Evolutionary conservation across 352 stramenopile species (phyloP).

Genomic region (Thalassiosira sp.): DNA sequence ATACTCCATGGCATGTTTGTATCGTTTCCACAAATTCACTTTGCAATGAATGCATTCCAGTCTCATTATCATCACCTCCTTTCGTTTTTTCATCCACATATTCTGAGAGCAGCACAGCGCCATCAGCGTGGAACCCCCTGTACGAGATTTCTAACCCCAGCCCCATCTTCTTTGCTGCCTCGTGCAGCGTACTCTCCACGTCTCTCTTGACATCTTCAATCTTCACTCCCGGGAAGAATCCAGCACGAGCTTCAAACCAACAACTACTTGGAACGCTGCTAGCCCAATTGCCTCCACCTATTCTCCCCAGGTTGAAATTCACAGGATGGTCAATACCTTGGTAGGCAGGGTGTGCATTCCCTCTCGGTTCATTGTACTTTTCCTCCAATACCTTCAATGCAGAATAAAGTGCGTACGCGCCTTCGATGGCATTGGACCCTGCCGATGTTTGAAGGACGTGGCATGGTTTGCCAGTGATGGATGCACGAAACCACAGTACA

Average conservation of each 20-base stretch:
- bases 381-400: slow-evolving; percentile 20
- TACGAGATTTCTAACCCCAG: slow-evolving; percentile 32
- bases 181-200: slow-evolving; percentile 16
- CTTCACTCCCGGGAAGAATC: slow-evolving; percentile 28
- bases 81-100: slow-evolving; percentile 11
- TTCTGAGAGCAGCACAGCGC: slow-evolving; percentile 29
- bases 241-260: slow-evolving; percentile 29
- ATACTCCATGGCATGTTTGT: slow-evolving; percentile 3
- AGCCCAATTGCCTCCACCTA: slow-evolving; percentile 31
- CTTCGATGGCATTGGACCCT: slow-evolving; percentile 35
- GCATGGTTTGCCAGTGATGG: slow-evolving; percentile 30
- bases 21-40: slow-evolving; percentile 32
- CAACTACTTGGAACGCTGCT: slow-evolving; percentile 25
- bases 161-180: slow-evolving; percentile 19
- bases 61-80: background rate
- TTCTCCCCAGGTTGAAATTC: slow-evolving; percentile 36
- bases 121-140: slow-evolving; percentile 32
- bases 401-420: slow-evolving; percentile 23
- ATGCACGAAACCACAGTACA: slow-evolving; percentile 26
- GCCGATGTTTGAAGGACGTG: slow-evolving; percentile 30
- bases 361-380: slow-evolving; percentile 26
- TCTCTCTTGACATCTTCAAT: slow-evolving; percentile 38
- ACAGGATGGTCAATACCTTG: slow-evolving; percentile 29
- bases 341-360: slow-evolving; percentile 23
- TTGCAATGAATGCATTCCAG: slow-evolving; percentile 9